Percentiles rank a stretch among this genome's conserved stretches.
Evolutionary conservation across 805 yeast species (phyloP).

Genomic region (Nakazawaea ernobii): DNA sequence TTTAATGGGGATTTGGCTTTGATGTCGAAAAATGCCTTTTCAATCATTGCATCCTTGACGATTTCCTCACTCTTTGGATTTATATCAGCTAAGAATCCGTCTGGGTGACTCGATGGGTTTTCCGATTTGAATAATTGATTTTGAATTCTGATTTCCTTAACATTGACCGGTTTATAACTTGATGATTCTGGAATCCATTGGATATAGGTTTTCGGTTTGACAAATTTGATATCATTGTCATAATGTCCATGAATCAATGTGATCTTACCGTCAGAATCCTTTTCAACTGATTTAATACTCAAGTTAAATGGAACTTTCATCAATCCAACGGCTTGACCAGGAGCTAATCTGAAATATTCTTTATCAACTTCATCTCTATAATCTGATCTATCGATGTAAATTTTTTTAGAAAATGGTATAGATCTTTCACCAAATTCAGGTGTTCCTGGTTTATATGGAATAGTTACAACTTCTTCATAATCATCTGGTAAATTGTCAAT

Average conservation of each 20-base stretch:
- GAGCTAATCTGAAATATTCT: slow-evolving; percentile 90
- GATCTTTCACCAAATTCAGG: slow-evolving; percentile 69
- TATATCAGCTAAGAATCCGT: slow-evolving; percentile 81
- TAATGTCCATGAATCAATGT: slow-evolving; percentile 73
- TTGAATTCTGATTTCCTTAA: slow-evolving; percentile 80
- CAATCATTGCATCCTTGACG: slow-evolving; percentile 62
- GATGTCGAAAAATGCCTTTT: slow-evolving; percentile 68
- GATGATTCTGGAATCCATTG: slow-evolving; percentile 88
- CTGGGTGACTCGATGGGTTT: slow-evolving; percentile 84
- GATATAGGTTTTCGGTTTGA: slow-evolving; percentile 91
- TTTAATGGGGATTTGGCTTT: slow-evolving; percentile 71
- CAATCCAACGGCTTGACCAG: slow-evolving; percentile 91
- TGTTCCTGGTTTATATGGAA: slow-evolving; percentile 88
- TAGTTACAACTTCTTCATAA: slow-evolving; percentile 59
- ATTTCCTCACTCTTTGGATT: slow-evolving; percentile 75
- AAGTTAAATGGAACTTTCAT: slow-evolving; percentile 85
- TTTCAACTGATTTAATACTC: slow-evolving; percentile 62
- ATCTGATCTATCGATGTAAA: slow-evolving; percentile 87
- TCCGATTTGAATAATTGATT: slow-evolving; percentile 86
- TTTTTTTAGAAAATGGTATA: slow-evolving; percentile 68
- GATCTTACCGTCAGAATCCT: slow-evolving; percentile 58
- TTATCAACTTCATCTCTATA: slow-evolving; percentile 60
- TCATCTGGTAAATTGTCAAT: slow-evolving; percentile 78
- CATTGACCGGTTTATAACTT: slow-evolving; percentile 50
- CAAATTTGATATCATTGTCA: slow-evolving; percentile 48